Percentiles rank a stretch among this genome's conserved stretches.
Evolutionary conservation across 768 basidiomycete species (phyloP).

Genomic region (Mrakia frigida): DNA sequence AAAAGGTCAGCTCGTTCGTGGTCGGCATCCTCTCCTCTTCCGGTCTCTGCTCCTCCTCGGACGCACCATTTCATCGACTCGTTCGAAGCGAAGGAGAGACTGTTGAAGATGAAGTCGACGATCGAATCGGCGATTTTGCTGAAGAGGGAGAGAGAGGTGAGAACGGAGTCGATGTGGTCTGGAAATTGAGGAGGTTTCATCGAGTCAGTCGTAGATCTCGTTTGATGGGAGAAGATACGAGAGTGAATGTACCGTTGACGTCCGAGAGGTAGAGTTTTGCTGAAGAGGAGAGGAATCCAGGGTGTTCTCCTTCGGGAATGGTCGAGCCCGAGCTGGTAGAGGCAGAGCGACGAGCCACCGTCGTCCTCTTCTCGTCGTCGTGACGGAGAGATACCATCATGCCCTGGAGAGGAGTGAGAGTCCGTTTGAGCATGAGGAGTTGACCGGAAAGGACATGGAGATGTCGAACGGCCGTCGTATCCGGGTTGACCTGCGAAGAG

Average conservation of each 20-base stretch:
- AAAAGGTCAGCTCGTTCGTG: not conserved
- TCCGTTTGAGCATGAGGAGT: conserved; percentile 27
- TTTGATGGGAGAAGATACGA: not conserved
- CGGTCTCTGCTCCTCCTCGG: no score
- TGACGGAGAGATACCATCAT: conserved; percentile 19
- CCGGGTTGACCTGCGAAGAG: conserved; percentile 17
- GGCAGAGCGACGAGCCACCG: conserved; percentile 10
- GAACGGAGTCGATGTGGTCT: conserved; percentile 23
- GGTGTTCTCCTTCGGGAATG: not conserved
- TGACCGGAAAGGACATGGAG: conserved; percentile 25
- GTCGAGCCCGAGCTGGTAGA: not conserved
- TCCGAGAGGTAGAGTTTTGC: conserved; percentile 27
- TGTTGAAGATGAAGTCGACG: conserved; percentile 27
- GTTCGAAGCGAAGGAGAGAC: not conserved
- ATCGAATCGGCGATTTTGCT: conserved; percentile 12
- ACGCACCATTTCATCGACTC: conserved; percentile 12
- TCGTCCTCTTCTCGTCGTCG: conserved; percentile 20
- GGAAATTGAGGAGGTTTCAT: not conserved
- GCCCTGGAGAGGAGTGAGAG: conserved; percentile 12
- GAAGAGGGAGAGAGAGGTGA: no score
- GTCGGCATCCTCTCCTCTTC: no score
- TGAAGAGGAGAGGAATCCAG: conserved; percentile 8
- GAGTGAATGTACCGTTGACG: conserved; percentile 15
- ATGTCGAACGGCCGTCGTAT: conserved; percentile 25
- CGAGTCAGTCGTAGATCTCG: no score